These are phyloP conservation scores for Camelina sativa DNA, from an alignment of 345 rosid species.

Conservation along the genomic window DNA sequence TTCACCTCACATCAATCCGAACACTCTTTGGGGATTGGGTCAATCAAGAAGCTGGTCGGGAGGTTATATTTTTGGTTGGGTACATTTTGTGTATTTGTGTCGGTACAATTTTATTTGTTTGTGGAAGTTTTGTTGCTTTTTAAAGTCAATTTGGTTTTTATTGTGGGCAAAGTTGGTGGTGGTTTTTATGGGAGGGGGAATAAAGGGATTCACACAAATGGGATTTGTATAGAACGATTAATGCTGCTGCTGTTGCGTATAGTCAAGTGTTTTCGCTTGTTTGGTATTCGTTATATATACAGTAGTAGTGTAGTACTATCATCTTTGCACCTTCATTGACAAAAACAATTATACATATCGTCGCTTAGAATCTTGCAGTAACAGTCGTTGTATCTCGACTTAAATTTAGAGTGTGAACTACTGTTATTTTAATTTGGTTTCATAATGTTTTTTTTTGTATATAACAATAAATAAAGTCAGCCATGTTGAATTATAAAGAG, in stretches of 20 bases:
- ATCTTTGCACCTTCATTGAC: not conserved
- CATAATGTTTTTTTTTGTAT: not conserved
- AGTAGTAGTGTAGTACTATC: too few relatives aligned
- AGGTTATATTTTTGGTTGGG: slow-evolving; percentile 18
- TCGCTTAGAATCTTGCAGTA: not conserved
- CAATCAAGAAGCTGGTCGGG: slow-evolving; percentile 17
- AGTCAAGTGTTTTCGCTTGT: not conserved
- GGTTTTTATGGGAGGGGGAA: slow-evolving; percentile 15
- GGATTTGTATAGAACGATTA: slow-evolving; percentile 30
- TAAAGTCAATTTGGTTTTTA: slow-evolving; percentile 17
- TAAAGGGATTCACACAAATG: slow-evolving; percentile 4
- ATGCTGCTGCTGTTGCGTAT: not conserved
- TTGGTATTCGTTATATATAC: not conserved
- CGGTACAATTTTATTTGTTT: slow-evolving; percentile 16
- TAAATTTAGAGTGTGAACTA: not conserved
- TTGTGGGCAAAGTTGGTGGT: slow-evolving; percentile 29
- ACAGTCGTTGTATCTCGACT: not conserved
- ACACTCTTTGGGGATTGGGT: slow-evolving; percentile 8
- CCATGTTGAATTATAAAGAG: not conserved
- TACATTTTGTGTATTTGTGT: slow-evolving; percentile 27
- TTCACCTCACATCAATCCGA: slow-evolving; percentile 23
- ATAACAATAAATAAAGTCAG: not conserved
- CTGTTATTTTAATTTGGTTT: not conserved
- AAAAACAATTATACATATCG: not conserved
- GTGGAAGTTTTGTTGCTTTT: slow-evolving; percentile 10